phyloP scores from a whole-genome alignment of 2,329 filamentous ascomycete species.

The Aureobasidium sp. region DNA sequence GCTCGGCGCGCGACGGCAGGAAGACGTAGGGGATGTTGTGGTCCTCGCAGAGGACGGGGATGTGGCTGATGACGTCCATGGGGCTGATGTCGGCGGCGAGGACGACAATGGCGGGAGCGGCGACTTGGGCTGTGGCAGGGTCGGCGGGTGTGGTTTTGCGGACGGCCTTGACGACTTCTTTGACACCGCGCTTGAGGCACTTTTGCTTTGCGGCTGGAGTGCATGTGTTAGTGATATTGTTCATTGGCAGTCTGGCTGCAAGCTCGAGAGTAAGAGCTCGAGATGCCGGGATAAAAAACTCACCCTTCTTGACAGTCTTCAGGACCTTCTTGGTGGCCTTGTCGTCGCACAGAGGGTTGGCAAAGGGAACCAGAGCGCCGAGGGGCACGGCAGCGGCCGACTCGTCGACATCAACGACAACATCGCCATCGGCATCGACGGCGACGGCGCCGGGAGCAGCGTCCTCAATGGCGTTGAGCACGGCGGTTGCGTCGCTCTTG shows the following conservation, averaged over 20 bases:
- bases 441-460: constrained; percentile 42
- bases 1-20: constrained; percentile 83
- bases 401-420: constrained; percentile 29
- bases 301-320: constrained; percentile 58
- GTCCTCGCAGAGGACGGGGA: constrained; percentile 96
- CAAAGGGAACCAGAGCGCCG: constrained; percentile 70
- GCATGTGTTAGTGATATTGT: not conserved
- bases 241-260: not conserved
- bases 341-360: constrained; percentile 70
- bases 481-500: constrained; percentile 55
- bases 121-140: constrained; percentile 47
- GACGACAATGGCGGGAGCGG: constrained; percentile 61
- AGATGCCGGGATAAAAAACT: constrained; percentile 19
- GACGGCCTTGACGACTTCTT: constrained; percentile 97
- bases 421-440: constrained; percentile 32
- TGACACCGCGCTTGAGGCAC: constrained; percentile 93
- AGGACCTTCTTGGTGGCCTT: constrained; percentile 64
- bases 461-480: constrained; percentile 60
- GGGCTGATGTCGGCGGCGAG: constrained; percentile 97
- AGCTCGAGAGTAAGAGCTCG: not conserved
- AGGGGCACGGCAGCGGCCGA: constrained; percentile 30
- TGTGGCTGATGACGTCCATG: constrained; percentile 97
- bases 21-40: constrained; percentile 97
- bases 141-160: constrained; percentile 78
- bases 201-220: constrained; percentile 80